Evolutionary conservation across 2,329 filamentous ascomycete genomes (phyloP).

Genomic region (Clonostachys rhizophaga): DNA sequence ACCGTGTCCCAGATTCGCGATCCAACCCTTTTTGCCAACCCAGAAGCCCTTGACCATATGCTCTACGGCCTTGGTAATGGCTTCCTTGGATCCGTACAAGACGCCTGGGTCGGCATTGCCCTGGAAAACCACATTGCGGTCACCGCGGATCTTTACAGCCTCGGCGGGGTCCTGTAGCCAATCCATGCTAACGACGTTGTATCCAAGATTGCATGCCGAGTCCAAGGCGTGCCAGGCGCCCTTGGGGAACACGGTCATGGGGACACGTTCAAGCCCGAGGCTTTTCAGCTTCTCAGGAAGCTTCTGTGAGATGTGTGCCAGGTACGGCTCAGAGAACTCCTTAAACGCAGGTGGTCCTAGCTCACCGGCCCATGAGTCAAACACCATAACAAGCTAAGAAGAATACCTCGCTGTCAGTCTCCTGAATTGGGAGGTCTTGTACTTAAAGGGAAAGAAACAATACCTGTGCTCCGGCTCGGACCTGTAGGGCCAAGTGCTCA

Average conservation of each 20-base stretch:
- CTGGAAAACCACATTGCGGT: slow-evolving; percentile 74
- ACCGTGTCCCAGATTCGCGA: slow-evolving; percentile 95
- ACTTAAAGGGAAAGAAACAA: slow-evolving; percentile 6
- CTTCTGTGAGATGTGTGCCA: slow-evolving; percentile 76
- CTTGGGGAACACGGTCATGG: slow-evolving; percentile 98
- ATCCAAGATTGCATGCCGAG: slow-evolving; percentile 79
- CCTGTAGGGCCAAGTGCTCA: slow-evolving; percentile 88
- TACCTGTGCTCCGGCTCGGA: slow-evolving; percentile 87
- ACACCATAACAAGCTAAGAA: slow-evolving; percentile 81
- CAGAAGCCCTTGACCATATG: slow-evolving; percentile 85
- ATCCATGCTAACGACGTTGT: slow-evolving; percentile 90
- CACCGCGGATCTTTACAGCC: slow-evolving; percentile 73
- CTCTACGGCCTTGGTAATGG: slow-evolving; percentile 79
- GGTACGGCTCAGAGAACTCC: slow-evolving; percentile 80
- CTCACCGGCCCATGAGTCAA: slow-evolving; percentile 97
- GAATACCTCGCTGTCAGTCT: not conserved
- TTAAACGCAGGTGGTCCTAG: slow-evolving; percentile 80
- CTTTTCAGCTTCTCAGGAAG: slow-evolving; percentile 71
- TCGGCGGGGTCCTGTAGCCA: slow-evolving; percentile 89
- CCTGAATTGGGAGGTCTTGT: not conserved
- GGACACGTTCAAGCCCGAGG: slow-evolving; percentile 73
- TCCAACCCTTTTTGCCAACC: slow-evolving; percentile 83
- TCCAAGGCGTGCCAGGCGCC: slow-evolving; percentile 95
- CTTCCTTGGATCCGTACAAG: slow-evolving; percentile 76
- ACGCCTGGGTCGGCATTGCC: slow-evolving; percentile 95